Evolutionary conservation across 176 grass and related monocot species (phyloP), one percentile per base, ranked within the genome.

Genomic region (Dactylis glomerata): DNA sequence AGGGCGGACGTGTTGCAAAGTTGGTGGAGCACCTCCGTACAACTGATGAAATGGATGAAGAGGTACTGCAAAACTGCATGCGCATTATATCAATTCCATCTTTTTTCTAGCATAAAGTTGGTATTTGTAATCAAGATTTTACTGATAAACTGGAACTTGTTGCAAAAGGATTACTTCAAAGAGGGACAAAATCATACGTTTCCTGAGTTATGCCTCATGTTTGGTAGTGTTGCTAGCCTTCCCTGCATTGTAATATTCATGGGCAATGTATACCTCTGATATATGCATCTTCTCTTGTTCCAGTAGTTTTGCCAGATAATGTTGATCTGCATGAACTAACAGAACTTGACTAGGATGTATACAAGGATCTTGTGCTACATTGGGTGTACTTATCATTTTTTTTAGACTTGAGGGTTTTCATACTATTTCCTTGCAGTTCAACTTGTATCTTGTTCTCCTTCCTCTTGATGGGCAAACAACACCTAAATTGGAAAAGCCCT

Each of bases 1-100:
- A 81, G 85, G 86, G 88, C 0, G 87, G 83, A 12, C 93, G 90
- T 4, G 68, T 95, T 76, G 55, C 82, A 47, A 95, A 90, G 61
- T 95, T 95, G 76, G 87, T 86, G 42, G 93, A 95, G 49, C 86
- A 90, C 56, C 75, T 95, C 19, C 88, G 80, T 66, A 81, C 62
- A 82, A 64, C 84, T 61, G 90, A 92, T 81, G 88, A 88, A 82
- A 81, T 81, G 81, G 87, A 92, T 78, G 78, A 85, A 44, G 85
- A 94, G 92, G 92, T 94, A 92, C 47, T 82, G 27, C 73, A 78
- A 19, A 44, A 75, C 5, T 26, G 47, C 70, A 58, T 51, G 6
- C 47, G 38, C 41, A 12, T 64, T 76, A 52, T 17, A 55, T 69
- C 15, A 61, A 10, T 38, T 65, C 38, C 20, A 80, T 84, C 12